Evolutionary conservation across 192 early-diverging fungal species (phyloP), one percentile per base, ranked within the genome.

Genomic region (Coemansia sp.): DNA sequence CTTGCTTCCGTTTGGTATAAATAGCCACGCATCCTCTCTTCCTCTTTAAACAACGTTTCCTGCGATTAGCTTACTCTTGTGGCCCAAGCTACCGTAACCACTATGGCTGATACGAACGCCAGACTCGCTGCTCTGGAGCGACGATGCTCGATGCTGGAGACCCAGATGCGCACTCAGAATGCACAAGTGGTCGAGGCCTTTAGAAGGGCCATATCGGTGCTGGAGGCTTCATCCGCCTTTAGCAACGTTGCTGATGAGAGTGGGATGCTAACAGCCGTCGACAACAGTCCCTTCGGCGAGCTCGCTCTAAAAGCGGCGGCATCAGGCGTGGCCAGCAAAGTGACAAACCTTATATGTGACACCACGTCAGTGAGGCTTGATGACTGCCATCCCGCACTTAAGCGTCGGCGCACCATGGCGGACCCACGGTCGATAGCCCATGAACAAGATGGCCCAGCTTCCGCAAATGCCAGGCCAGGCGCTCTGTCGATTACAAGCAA

Each of bases 141-240:
- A 1, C 63, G 28, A 23, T 40, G 21, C 13, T 9, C 63, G 2
- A 8, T 39, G 39, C 20, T 55, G 36, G 53, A 39, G 31, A 31
- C 39, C 26, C 63, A 65, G 55, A 23, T 65, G 53, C 23, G 31
- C 28, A 11, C 26, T 9, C 53, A 34, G 10, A 55, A 23, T 14
- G 37, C 42, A n/a, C 21, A 26, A n/a, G 28, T 65, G 10, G 24
- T 65, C 16, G 16, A 40, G 7, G 35, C 31, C 6, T 65, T 65
- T 35, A 50, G 18, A 28, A 50, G 23, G 51, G 63, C 63, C 56
- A 58, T 58, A 36, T n/a, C 34, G 20, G 56, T 34, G 10, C 56
- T 58, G 14, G 56, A 58, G 20, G 34, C 33, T 5, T 20, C 56
- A 8, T 31, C 56, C n/a, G 10, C 34, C 31, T 34, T 21, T 11